Evolutionary conservation across 2,329 filamentous ascomycete genomes (phyloP).

Genomic region (Aspergillus clavatus): DNA sequence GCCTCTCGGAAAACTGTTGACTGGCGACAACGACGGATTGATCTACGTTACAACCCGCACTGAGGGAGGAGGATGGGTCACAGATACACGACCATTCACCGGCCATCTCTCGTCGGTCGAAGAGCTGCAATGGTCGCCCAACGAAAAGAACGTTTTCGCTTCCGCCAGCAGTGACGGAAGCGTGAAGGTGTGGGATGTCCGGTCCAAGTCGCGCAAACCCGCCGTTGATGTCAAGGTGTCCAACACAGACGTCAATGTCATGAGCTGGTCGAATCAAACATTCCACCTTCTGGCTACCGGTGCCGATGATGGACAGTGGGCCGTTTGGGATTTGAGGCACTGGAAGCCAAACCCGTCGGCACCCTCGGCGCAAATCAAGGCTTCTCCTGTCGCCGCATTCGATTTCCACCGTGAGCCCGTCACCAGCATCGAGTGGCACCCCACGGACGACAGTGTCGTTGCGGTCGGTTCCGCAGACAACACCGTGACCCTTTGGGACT

Average conservation of each 20-base stretch:
- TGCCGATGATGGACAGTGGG: constrained; percentile 90
- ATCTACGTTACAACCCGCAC: constrained; percentile 86
- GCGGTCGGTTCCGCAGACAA: constrained; percentile 89
- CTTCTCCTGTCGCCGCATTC: constrained; percentile 85
- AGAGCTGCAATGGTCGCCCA: constrained; percentile 95
- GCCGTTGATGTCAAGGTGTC: constrained; percentile 83
- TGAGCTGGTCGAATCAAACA: constrained; percentile 89
- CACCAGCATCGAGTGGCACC: constrained; percentile 95
- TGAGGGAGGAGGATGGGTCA: constrained; percentile 83
- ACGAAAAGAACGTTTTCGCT: constrained; percentile 87
- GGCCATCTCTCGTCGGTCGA: constrained; percentile 85
- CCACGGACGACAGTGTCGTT: constrained; percentile 92
- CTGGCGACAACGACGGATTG: constrained; percentile 82
- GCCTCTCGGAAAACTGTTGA: constrained; percentile 77
- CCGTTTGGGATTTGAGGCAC: constrained; percentile 90
- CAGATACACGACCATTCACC: constrained; percentile 74
- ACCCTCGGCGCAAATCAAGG: constrained; percentile 48
- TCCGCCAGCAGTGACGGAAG: constrained; percentile 92
- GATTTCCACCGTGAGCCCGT: constrained; percentile 95
- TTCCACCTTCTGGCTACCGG: constrained; percentile 86
- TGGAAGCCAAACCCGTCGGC: constrained; percentile 68
- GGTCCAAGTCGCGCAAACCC: constrained; percentile 83
- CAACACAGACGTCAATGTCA: constrained; percentile 85
- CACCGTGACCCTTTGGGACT: constrained; percentile 92
- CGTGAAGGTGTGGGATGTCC: constrained; percentile 91